Evolutionary conservation across 495 filamentous ascomycete genomes (phyloP).

Genomic region (Evansstolkia leycettana): DNA sequence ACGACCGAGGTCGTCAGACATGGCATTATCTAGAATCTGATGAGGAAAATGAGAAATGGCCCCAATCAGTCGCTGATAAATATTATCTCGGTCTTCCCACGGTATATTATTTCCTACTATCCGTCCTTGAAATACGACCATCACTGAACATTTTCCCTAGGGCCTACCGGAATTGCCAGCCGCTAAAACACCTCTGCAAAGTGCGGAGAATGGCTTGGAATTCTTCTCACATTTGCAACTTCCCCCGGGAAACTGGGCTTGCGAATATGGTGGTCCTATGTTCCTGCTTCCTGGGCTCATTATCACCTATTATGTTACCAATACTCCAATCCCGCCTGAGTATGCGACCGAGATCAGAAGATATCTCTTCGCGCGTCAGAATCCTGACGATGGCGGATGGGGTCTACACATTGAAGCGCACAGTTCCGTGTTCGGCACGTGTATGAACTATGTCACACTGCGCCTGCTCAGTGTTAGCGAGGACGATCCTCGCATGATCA

Average conservation of each 20-base stretch:
- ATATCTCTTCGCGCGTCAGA: conserved; percentile 80
- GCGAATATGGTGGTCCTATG: conserved; percentile 86
- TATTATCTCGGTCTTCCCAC: conserved; percentile 66
- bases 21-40: conserved; percentile 88
- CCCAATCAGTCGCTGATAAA: conserved; percentile 73
- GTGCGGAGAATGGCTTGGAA: conserved; percentile 68
- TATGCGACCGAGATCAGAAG: conserved; percentile 82
- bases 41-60: conserved; percentile 63
- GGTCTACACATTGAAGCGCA: conserved; percentile 94
- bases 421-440: conserved; percentile 80
- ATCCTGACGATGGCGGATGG: conserved; percentile 90
- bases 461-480: conserved; percentile 80
- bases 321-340: conserved; percentile 72
- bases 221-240: conserved; percentile 90
- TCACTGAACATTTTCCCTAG: conserved; percentile 27
- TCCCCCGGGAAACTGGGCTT: conserved; percentile 84
- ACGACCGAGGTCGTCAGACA: conserved; percentile 75
- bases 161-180: conserved; percentile 57
- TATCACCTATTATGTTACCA: conserved; percentile 81
- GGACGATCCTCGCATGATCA: conserved; percentile 76
- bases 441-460: conserved; percentile 78
- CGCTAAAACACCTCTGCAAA: conserved; percentile 60
- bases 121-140: not conserved
- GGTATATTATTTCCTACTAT: conserved; percentile 19
- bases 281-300: conserved; percentile 82